Evolutionary conservation across 2,329 filamentous ascomycete genomes (phyloP).

Genomic region (Chaetomiaceae sp.): DNA sequence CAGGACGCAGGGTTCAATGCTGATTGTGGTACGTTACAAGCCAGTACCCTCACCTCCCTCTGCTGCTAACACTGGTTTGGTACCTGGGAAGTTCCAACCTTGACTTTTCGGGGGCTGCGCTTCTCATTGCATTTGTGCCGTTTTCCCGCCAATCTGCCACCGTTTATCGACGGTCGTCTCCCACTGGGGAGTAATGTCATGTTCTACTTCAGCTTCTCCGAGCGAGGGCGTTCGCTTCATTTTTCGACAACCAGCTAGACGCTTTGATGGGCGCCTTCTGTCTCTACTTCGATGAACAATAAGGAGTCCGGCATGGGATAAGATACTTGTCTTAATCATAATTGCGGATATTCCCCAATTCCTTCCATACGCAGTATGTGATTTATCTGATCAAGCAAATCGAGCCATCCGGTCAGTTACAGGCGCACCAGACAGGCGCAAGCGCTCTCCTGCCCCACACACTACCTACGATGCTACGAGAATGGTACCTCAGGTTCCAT

Average conservation of each 20-base stretch:
- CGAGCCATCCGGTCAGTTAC: conserved; percentile 13
- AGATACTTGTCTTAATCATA: no score
- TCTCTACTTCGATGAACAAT: no score
- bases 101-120: background rate
- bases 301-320: no score
- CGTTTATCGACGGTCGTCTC: no score
- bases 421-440: conserved; percentile 21
- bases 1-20: background rate
- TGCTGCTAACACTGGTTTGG: background rate
- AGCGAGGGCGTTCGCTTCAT: no score
- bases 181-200: no score
- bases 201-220: background rate
- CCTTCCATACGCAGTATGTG: no score
- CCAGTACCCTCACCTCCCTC: background rate
- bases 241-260: no score
- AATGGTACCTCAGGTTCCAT: conserved; percentile 3
- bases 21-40: background rate
- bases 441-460: conserved; percentile 25
- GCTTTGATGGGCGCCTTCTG: no score
- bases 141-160: no score
- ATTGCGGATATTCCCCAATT: no score
- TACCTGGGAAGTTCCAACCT: background rate
- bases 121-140: background rate
- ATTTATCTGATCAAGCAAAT: background rate
- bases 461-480: background rate